phyloP scores from a whole-genome alignment of 176 grass and related monocot species.

The Dactylis glomerata region DNA sequence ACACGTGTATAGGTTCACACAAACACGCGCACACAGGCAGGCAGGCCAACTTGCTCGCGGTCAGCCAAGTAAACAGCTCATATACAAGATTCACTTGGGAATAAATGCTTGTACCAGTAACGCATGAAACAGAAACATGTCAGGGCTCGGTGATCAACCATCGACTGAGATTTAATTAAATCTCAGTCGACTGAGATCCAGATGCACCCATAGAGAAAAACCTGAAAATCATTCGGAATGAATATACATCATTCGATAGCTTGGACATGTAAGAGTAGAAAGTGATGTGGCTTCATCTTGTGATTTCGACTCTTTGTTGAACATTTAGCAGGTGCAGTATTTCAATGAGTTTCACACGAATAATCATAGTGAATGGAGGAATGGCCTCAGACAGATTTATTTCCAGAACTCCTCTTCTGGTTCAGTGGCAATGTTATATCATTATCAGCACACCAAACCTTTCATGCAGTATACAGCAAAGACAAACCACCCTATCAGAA shows the following conservation, averaged over 20 bases:
- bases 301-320: not conserved
- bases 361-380: not conserved
- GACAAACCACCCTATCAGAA: slow-evolving; percentile 85
- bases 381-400: not conserved
- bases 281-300: not conserved
- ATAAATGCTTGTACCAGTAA: too few species aligned
- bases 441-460: slow-evolving; percentile 61
- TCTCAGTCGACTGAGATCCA: too few species aligned
- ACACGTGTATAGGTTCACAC: too few species aligned
- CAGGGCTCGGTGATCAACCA: too few species aligned
- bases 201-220: not conserved
- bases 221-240: not conserved
- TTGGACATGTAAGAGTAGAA: not conserved
- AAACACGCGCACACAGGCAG: too few species aligned
- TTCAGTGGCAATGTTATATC: not conserved
- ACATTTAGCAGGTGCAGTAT: not conserved
- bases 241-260: not conserved
- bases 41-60: too few species aligned
- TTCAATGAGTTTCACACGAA: not conserved
- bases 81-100: too few species aligned
- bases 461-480: slow-evolving; percentile 65
- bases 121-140: too few species aligned
- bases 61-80: too few species aligned
- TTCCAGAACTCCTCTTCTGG: not conserved
- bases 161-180: too few species aligned